phyloP scores from a whole-genome alignment of 176 grass and related monocot genomes.

The Oryza glumipatula region DNA sequence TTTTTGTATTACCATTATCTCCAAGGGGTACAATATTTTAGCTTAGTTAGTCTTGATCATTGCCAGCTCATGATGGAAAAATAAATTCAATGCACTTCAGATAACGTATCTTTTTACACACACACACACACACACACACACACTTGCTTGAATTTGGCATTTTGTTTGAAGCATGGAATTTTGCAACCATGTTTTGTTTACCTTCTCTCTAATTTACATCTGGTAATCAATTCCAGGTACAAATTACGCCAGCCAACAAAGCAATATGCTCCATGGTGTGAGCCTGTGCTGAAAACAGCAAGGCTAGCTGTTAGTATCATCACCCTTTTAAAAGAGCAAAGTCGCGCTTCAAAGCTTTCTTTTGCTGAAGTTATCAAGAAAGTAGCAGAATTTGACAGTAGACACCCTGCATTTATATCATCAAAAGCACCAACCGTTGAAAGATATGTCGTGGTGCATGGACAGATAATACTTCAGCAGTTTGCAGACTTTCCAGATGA shows the following conservation, averaged over 20 bases:
- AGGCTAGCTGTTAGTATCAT: slow-evolving; percentile 58
- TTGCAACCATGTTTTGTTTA: slow-evolving; percentile 2
- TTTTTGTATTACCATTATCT: slow-evolving; percentile 5
- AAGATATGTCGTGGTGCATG: slow-evolving; percentile 75
- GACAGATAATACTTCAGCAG: slow-evolving; percentile 77
- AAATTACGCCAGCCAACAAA: slow-evolving; percentile 67
- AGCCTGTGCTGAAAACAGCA: slow-evolving; percentile 68
- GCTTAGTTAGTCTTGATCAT: not conserved
- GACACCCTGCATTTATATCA: slow-evolving; percentile 57
- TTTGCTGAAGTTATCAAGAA: slow-evolving; percentile 64
- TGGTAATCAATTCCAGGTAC: slow-evolving; percentile 57
- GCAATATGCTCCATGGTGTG: slow-evolving; percentile 74
- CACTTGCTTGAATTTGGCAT: not conserved
- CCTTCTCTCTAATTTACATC: slow-evolving; percentile 21
- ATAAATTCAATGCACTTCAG: not conserved
- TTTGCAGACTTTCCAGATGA: slow-evolving; percentile 67
- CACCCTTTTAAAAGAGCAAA: slow-evolving; percentile 71
- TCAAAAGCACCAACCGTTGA: slow-evolving; percentile 48
- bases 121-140: too few relatives aligned
- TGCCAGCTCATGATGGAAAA: not conserved
- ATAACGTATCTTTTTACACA: not conserved
- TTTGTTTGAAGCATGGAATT: slow-evolving; percentile 7
- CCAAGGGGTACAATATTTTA: not conserved
- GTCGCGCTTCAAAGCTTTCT: slow-evolving; percentile 60
- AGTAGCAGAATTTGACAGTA: slow-evolving; percentile 56